Evolutionary conservation across 2,329 filamentous ascomycete genomes (phyloP), one percentile per base, ranked within the genome.

Genomic region (Aspergillus pseudoterreus): DNA sequence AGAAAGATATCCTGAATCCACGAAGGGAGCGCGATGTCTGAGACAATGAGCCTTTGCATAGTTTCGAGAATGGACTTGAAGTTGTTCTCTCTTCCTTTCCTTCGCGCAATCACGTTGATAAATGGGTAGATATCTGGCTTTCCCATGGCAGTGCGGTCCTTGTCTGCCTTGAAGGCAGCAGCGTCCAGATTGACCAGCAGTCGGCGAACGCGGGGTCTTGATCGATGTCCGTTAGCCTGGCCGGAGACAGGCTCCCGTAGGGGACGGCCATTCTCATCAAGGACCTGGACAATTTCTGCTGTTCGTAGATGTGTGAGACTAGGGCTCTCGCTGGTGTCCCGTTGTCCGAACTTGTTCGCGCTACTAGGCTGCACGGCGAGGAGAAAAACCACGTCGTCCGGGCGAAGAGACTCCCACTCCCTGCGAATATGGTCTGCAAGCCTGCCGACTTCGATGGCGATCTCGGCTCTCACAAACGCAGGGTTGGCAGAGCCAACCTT

Each of bases 1-100:
- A 99, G 77, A 70, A 97, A 99, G 9, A 97, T 92, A 60, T 97
- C 94, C 63, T 96, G 90, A 41, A 99, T 78, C 94, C 94, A 99
- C 2, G 86, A 82, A 12, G 94, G 91, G 49, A 97, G 79, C 6
- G 89, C 88, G 17, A 92, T 85, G 61, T 95, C 89, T 0, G 91
- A 91, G 32, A 95, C 78, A 2, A 90, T 87, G 27, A 99, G 80
- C 57, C 84, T 88, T 64, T 87, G 89, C 65, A 99, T 95, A 1
- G 92, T 96, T 63, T 96, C 89, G 33, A 99, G 78, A 9, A 99
- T 86, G 9, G 92, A 85, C 65, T 90, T 95, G 78, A 99, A 99
- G 71, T 99, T 99, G 74, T 99, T 99, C 71, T 99, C 94, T 53
- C 92, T 81, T 24, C 89, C 86, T 66, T 84, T 86, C 60, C 94